Evolutionary conservation across 1,284 basidiomycete species (phyloP).

Genomic region (Phellinidium pouzarii): DNA sequence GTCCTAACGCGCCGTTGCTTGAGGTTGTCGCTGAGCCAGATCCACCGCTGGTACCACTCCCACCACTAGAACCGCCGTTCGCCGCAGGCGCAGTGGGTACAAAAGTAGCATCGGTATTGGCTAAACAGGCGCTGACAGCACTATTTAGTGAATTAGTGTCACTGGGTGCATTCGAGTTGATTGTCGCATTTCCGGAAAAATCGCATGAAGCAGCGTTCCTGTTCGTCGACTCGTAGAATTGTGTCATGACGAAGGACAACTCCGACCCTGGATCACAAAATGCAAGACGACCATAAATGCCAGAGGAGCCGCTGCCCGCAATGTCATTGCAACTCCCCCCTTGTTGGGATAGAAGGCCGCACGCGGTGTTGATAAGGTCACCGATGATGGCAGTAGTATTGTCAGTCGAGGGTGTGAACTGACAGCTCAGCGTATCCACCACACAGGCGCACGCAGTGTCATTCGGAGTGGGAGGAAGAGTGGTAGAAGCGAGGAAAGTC

Average conservation of each 20-base stretch:
- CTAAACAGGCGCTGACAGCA: conserved; percentile 65
- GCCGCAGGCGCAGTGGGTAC: conserved; percentile 48
- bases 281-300: conserved; percentile 70
- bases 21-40: conserved; percentile 17
- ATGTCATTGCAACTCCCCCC: conserved; percentile 66
- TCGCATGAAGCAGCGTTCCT: conserved; percentile 56
- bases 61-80: conserved; percentile 22
- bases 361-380: conserved; percentile 59
- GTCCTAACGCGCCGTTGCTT: conserved; percentile 12
- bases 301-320: conserved; percentile 63
- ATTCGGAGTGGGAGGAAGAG: conserved; percentile 80
- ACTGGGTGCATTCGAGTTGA: conserved; percentile 54
- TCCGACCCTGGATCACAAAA: conserved; percentile 76
- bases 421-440: conserved; percentile 60
- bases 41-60: conserved; percentile 23
- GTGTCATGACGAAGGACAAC: conserved; percentile 78
- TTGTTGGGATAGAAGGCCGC: conserved; percentile 57
- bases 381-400: conserved; percentile 70
- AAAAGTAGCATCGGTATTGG: conserved; percentile 62
- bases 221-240: conserved; percentile 66
- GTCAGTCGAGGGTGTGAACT: conserved; percentile 54
- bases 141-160: conserved; percentile 46
- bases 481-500: conserved; percentile 58
- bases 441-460: conserved; percentile 75
- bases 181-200: conserved; percentile 80